Percentiles rank a stretch among this genome's conserved stretches.
Conservation (phyloP, 164 flowering plant genomes). For the Vitis rupestris region DNA sequence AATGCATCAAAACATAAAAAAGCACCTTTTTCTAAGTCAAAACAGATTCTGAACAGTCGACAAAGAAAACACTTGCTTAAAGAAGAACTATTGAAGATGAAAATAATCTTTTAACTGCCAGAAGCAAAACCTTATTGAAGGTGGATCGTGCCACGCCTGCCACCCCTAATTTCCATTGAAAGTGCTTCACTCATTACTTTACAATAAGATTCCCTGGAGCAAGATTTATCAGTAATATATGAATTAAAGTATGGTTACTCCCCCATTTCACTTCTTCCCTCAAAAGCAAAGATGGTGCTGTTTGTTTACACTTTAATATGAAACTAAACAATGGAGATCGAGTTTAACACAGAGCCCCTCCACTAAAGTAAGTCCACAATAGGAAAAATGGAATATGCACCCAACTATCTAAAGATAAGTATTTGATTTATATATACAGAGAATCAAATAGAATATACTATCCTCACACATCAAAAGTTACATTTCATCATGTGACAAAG, state of each 20-base stretch:
- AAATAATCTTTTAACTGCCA: no score
- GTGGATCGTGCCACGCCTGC: neutral
- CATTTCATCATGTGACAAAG: slow-evolving; percentile 1
- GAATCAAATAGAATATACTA: slow-evolving; percentile 8
- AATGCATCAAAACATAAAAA: no score
- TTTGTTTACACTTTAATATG: neutral
- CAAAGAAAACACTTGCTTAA: no score
- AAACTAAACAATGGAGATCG: neutral
- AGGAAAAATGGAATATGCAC: neutral
- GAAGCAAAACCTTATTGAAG: no score
- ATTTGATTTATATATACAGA: neutral
- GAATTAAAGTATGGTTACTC: neutral
- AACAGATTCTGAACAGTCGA: no score
- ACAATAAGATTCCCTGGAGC: neutral
- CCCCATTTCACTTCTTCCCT: no score
- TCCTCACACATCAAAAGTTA: no score
- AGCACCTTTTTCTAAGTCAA: no score
- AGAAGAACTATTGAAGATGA: no score
- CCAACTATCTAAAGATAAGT: neutral
- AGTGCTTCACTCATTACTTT: slow-evolving; percentile 4
- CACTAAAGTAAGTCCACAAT: neutral
- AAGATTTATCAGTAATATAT: neutral
- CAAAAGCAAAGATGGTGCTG: no score
- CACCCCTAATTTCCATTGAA: neutral
- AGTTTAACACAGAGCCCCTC: neutral